Base-by-base conservation (phyloP, 2,329 filamentous ascomycete species). In the Pestalotiopsis sp. region DNA sequence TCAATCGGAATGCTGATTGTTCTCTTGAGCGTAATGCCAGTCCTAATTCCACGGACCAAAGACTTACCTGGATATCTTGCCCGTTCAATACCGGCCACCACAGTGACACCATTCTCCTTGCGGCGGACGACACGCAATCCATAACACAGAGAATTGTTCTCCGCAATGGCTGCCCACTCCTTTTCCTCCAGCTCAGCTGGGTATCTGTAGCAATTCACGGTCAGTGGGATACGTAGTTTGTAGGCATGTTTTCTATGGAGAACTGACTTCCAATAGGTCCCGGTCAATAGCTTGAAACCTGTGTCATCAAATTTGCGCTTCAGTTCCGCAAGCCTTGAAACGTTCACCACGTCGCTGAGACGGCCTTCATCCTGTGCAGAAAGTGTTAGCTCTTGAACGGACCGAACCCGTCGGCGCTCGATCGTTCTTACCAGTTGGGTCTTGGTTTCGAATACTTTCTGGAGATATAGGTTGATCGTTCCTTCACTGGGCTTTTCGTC, bases 101-200 rank as follows among this genome's bases (percentile, higher is more conserved):
- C 61, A 3, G 36, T 45, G 17, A n/a, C 25, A 14, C 36, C 38
- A 14, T 23, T 17, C 38, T 41, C 17, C 12, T 64, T 64, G 6
- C 31, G 27, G 23, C 61, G 41, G 4, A 25, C 36, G 20, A 58
- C 20, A 9, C 41, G 12, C 14, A 41, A 36, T 7, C 27, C 61
- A 45, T 64, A 64, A 17, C 61, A 64, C 9, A 64, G 14, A 23
- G 61, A 38, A 12, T 64, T 64, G 31, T 64, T 64, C 31, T 64
- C 61, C 9, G 31, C 25, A 36, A 64, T 38, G 31, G 36, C 31
- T 4, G 61, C 25, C 61, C 61, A 64, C n/a, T 64, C 61, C 23
- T 64, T 25, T 23, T 64, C 61, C 36, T 64, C 61, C 3, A 64
- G n/a, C 25, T 64, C 31, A 2, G 61, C 61, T 13, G 61, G 36